These are phyloP conservation scores for Calocera cornea DNA, from an alignment of 768 basidiomycete species.

Conservation along the genomic window DNA sequence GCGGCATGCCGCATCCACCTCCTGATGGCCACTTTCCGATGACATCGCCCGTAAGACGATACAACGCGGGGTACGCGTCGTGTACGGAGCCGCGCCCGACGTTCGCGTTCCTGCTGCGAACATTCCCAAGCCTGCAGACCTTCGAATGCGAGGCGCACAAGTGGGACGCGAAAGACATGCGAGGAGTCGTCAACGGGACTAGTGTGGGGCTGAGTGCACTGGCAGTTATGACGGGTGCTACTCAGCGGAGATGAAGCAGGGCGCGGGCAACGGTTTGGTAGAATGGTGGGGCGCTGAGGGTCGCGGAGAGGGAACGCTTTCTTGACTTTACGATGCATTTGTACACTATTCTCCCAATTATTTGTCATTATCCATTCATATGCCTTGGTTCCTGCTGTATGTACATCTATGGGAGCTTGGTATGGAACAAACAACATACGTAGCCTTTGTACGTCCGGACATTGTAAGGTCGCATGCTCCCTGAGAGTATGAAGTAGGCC, in stretches of 20 bases:
- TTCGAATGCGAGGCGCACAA: constrained; percentile 4
- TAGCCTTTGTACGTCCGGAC: no score
- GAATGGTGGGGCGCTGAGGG: no score
- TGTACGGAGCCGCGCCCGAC: neutral
- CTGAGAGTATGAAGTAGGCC: no score
- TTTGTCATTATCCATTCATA: no score
- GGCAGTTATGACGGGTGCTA: neutral
- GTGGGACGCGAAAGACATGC: neutral
- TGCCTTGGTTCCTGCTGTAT: no score
- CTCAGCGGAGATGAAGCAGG: neutral
- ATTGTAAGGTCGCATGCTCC: no score
- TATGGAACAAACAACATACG: no score
- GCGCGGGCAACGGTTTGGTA: no score
- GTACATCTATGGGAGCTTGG: no score
- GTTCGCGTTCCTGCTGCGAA: neutral
- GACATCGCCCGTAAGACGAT: neutral
- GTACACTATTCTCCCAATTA: no score
- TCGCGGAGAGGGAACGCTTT: no score
- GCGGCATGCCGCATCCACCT: neutral
- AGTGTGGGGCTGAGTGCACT: neutral
- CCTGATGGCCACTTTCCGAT: neutral
- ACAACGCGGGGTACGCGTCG: neutral
- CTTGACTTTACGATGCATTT: no score
- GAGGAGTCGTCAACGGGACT: neutral
- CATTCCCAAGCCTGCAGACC: neutral